A percentile compares a stretch with the other conserved stretches of the same genome.
Evolutionary conservation across 352 stramenopile species (phyloP).

Genomic region (Blastocystis sp.): DNA sequence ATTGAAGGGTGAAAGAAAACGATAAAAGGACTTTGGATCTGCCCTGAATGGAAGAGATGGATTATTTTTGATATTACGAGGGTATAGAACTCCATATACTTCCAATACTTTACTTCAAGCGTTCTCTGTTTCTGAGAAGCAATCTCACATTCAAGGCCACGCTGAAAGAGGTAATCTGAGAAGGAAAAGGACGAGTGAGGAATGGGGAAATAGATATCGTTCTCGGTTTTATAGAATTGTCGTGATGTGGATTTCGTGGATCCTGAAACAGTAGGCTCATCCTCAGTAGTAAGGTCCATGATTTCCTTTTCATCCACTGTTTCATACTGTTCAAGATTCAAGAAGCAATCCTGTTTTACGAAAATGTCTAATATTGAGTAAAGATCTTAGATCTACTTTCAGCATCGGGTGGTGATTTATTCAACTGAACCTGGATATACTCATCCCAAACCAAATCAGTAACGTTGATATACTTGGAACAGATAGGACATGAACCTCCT

Average conservation of each 20-base stretch:
- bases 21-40: background rate
- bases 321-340: background rate
- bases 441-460: background rate
- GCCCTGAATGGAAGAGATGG: background rate
- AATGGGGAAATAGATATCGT: conserved; percentile 12
- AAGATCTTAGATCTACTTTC: background rate
- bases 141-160: background rate
- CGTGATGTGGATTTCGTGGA: background rate
- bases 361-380: background rate
- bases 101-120: conserved; percentile 36
- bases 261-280: background rate
- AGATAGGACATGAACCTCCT: conserved; percentile 16
- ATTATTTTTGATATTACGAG: conserved; percentile 8
- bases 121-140: background rate
- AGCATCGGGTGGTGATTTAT: background rate
- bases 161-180: background rate
- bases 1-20: background rate
- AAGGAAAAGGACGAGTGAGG: background rate
- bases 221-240: conserved; percentile 32
- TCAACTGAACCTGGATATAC: background rate
- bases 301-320: background rate
- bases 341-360: conserved; percentile 1
- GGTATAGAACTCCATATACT: conserved; percentile 43
- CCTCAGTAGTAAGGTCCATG: background rate
- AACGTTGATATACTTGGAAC: background rate